Conservation (phyloP, 371 early-diverging fungal genomes). For the Mucor piriformis region DNA sequence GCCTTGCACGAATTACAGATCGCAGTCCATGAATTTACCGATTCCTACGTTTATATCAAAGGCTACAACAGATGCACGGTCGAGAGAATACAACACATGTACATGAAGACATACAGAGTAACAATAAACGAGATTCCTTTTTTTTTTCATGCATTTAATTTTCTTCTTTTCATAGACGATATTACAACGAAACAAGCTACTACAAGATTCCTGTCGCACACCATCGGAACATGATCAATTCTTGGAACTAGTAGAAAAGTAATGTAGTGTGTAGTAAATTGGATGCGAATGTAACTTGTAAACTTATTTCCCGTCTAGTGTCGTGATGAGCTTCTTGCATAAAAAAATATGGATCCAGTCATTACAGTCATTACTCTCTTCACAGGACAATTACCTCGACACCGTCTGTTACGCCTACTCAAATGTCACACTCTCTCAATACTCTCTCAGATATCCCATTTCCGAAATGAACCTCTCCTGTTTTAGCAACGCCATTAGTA, state of each 20-base stretch:
- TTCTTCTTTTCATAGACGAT: constrained; percentile 32
- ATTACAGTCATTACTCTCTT: constrained; percentile 46
- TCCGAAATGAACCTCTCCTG: constrained; percentile 43
- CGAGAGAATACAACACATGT: constrained; percentile 64
- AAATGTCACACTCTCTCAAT: constrained; percentile 40
- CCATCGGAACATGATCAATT: constrained; percentile 61
- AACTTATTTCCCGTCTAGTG: too few species aligned
- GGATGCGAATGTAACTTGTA: too few species aligned
- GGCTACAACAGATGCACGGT: constrained; percentile 59
- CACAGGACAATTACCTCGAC: constrained; percentile 46
- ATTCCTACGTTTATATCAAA: constrained; percentile 65
- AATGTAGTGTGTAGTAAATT: constrained; percentile 13
- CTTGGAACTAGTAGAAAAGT: constrained; percentile 66
- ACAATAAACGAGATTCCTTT: neutral
- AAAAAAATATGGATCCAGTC: constrained; percentile 65
- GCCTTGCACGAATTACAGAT: constrained; percentile 53
- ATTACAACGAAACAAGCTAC: constrained; percentile 40
- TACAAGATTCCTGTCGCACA: constrained; percentile 47
- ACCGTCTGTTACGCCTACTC: constrained; percentile 38
- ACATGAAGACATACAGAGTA: constrained; percentile 54
- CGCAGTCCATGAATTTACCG: constrained; percentile 59
- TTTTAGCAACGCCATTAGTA: constrained; percentile 36
- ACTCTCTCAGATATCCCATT: constrained; percentile 45
- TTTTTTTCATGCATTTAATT: neutral
- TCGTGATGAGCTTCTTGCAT: constrained; percentile 61